Evolutionary conservation across 768 basidiomycete genomes (phyloP).

Genomic region (Suillus weaverae): DNA sequence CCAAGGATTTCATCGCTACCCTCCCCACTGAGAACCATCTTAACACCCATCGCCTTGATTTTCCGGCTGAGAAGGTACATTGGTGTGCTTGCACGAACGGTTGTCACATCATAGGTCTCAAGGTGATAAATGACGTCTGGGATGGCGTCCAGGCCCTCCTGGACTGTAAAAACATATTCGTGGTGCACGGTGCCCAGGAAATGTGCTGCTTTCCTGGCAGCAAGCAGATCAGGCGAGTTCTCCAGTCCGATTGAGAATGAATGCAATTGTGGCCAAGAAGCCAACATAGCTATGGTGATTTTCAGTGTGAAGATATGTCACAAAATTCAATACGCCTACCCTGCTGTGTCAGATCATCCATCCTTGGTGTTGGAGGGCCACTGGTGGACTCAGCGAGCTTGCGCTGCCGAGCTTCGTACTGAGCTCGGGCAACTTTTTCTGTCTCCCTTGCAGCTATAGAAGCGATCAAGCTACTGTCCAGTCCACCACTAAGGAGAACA

Average conservation of each 20-base stretch:
- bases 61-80: slow-evolving; percentile 99
- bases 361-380: slow-evolving; percentile 57
- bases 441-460: slow-evolving; percentile 94
- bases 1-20: slow-evolving; percentile 98
- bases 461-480: slow-evolving; percentile 96
- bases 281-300: slow-evolving; percentile 57
- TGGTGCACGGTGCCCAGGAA: slow-evolving; percentile 95
- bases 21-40: slow-evolving; percentile 98
- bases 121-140: slow-evolving; percentile 98
- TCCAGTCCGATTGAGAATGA: slow-evolving; percentile 97
- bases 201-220: slow-evolving; percentile 90
- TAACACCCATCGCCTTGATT: slow-evolving; percentile 99
- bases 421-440: slow-evolving; percentile 82
- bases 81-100: slow-evolving; percentile 94
- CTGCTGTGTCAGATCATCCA: slow-evolving; percentile 47
- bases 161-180: slow-evolving; percentile 96
- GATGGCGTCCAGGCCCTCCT: slow-evolving; percentile 96
- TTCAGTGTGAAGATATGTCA: slow-evolving; percentile 4
- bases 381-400: slow-evolving; percentile 53
- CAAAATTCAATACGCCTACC: slow-evolving; percentile 38
- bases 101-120: slow-evolving; percentile 99
- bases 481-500: slow-evolving; percentile 90
- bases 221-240: slow-evolving; percentile 92
- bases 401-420: slow-evolving; percentile 67
- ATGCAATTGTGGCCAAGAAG: slow-evolving; percentile 93